Evolutionary conservation across 2,329 filamentous ascomycete species (phyloP), one percentile per base, ranked within the genome.

Genomic region (Trichoderma lentiforme): DNA sequence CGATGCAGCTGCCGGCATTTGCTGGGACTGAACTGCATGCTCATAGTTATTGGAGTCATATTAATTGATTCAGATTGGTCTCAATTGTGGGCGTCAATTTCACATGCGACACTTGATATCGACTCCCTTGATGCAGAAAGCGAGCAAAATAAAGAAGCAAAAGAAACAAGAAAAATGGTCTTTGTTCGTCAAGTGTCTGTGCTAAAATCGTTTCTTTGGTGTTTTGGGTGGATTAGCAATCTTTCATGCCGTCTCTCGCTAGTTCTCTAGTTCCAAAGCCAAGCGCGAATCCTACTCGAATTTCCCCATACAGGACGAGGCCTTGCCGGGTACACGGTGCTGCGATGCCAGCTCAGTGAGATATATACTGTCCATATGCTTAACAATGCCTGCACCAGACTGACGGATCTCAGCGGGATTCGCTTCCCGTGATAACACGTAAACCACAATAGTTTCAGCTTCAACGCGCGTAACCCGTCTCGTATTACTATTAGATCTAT

Each of bases 251-350:
- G 30, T 26, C 30, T 12, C 32, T 58, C 34, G 32, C 65, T 43
- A 47, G 24, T 43, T 6, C n/a, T 51, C 18, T 32, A 36, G 63
- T 53, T 32, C 57, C 30, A 21, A 34, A 30, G 14, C 64, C 24
- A 30, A 26, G 36, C 56, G 24, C 65, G 32, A 68, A 68, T 68
- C 65, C 65, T 68, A 57, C 65, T 68, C 65, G 26, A 60, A 57
- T 28, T 47, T 43, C 65, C 53, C 65, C 53, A 43, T 68, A 30
- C 21, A 30, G 53, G 18, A 60, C 30, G 18, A 34, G 32, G 30
- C 57, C 57, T 60, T 60, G 57, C 57, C 47, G 11, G n/a, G 47
- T 60, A 32, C 57, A 34, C 57, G 6, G 57, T 60, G 32, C 32
- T 34, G 11, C n/a, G 32, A 12, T 14, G 43, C 26, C 62, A n/a